Evolutionary conservation across 768 basidiomycete species (phyloP), one percentile per base, ranked within the genome.

Genomic region (Cyclocybe aegerita): DNA sequence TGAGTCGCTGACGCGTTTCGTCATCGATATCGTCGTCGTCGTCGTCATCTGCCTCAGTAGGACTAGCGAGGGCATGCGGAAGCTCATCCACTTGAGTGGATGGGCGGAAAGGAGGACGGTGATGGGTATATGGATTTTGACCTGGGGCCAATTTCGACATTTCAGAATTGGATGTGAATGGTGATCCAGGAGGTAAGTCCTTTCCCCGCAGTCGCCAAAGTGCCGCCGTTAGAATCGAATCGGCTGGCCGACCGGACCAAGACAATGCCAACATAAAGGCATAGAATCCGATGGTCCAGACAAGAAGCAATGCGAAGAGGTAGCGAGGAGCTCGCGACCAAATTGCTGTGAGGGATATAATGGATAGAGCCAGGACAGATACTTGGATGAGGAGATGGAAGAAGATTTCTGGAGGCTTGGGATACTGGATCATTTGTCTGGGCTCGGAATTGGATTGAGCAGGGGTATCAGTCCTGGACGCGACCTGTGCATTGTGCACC

Each of bases 21-120:
- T 91, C 89, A 56, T 91, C 89, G 48, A 86, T 72, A 41, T 88
- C 85, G 17, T 86, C 86, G 30, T 87, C 84, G 14, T 88, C 85
- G 8, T 81, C 74, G 9, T 80, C 80, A 46, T 83, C 85, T 6
- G 75, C 76, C 32, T 80, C 82, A 42, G 71, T 72, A 53, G 76
- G 79, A n/a, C 67, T 71, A 14, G 70, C 65, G 50, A 70, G 70
- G 15, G 64, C 58, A 35, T 61, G 53, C 29, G 69, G 66, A 30
- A 64, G 56, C 9, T 73, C 70, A 48, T 84, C 83, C 15, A 70
- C 57, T 14, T 71, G 62, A 3, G 63, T 53, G 0, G 75, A 66
- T 5, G 76, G 55, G 39, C 80, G 82, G 62, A 78, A 83, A 4
- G 77, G 72, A 3, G 88, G 88, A 48, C 84, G 82, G 61, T 89